phyloP scores from a whole-genome alignment of 345 rosid species.

The Syzygium jambos region DNA sequence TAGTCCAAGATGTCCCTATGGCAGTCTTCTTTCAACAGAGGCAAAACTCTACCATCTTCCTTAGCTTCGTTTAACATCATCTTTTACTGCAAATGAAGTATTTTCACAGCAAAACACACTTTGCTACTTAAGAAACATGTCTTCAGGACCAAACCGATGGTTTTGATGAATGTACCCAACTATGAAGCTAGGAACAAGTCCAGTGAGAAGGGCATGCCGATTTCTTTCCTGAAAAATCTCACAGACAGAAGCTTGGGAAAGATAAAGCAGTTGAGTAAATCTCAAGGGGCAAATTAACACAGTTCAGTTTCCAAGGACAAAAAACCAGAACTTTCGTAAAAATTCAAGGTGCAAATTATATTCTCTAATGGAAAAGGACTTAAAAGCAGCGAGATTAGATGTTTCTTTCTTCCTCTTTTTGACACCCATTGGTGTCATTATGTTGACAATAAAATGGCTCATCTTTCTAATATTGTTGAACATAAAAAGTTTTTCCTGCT shows the following conservation, averaged over 20 bases:
- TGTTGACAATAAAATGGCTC: not conserved
- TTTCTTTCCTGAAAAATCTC: not conserved
- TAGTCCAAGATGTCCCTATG: not conserved
- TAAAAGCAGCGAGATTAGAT: not conserved
- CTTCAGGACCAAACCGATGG: not conserved
- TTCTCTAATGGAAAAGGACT: not conserved
- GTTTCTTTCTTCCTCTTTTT: not conserved
- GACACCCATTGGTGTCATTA: not conserved
- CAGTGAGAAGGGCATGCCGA: not conserved
- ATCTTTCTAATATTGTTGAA: not conserved
- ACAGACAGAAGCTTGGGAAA: not conserved
- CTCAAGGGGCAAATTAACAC: not conserved
- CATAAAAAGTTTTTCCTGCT: not conserved
- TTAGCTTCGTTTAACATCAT: not conserved
- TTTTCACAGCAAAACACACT: not conserved
- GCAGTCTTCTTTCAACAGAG: not conserved
- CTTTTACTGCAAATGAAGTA: not conserved
- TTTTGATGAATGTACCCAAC: not conserved
- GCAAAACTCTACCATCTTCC: not conserved
- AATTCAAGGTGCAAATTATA: not conserved
- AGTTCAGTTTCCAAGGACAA: not conserved
- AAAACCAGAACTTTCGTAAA: not conserved
- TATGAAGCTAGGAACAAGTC: not conserved
- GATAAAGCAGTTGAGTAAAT: not conserved
- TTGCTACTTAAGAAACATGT: not conserved